phyloP scores from a whole-genome alignment of 1,284 basidiomycete genomes.

The Ustilago trichophora region DNA sequence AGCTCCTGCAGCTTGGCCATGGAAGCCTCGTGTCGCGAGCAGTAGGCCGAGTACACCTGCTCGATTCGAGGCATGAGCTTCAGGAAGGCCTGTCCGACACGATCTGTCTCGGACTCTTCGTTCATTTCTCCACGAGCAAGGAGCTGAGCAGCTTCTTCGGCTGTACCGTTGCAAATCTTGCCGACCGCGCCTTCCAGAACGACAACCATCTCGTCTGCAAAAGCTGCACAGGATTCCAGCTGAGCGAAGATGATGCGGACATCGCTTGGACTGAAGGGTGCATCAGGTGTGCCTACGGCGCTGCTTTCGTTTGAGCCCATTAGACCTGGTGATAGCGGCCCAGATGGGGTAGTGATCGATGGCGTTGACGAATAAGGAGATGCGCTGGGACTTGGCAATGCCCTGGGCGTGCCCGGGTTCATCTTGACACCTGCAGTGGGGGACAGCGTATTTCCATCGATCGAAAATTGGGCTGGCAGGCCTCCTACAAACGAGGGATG shows the following conservation, averaged over 20 bases:
- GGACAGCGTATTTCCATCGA: conserved; percentile 19
- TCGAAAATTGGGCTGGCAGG: conserved; percentile 17
- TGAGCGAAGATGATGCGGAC: conserved; percentile 81
- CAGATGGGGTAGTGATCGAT: conserved; percentile 15
- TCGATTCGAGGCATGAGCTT: conserved; percentile 80
- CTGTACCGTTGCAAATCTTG: conserved; percentile 19
- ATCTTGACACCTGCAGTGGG: conserved; percentile 5
- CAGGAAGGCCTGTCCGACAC: conserved; percentile 80
- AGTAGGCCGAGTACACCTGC: conserved; percentile 83
- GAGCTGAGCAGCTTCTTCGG: conserved; percentile 29
- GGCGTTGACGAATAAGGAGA: conserved; percentile 22
- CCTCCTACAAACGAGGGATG: conserved; percentile 12
- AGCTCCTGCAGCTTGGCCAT: conserved; percentile 72
- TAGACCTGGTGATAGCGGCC: conserved; percentile 2
- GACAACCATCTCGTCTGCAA: conserved; percentile 74
- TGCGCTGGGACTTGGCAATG: neutral
- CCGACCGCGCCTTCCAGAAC: conserved; percentile 67
- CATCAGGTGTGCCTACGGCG: conserved; percentile 12
- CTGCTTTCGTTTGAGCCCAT: conserved; percentile 2
- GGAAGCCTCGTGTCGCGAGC: conserved; percentile 82
- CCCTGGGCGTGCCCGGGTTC: neutral
- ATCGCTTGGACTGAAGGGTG: conserved; percentile 76
- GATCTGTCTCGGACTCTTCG: conserved; percentile 69
- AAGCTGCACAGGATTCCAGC: conserved; percentile 76
- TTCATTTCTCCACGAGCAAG: conserved; percentile 17